These are phyloP conservation scores for Cucumis sativus DNA, from an alignment of 306 rosid genomes.

Conservation along the genomic window DNA sequence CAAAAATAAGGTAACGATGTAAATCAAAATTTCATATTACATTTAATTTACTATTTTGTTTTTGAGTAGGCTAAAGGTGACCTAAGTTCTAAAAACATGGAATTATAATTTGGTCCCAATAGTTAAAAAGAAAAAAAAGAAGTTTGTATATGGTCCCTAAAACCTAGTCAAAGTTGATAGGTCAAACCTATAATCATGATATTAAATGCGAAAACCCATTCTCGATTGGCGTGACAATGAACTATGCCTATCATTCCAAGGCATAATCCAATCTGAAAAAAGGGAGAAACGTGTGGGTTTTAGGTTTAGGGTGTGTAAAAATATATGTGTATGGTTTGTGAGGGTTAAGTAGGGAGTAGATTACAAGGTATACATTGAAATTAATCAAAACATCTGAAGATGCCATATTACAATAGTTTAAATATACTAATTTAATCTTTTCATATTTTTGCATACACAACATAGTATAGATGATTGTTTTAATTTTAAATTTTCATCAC, in stretches of 20 bases:
- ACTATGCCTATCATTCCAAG: not conserved
- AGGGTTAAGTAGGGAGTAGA: no score
- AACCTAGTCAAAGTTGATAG: not conserved
- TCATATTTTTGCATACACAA: not conserved
- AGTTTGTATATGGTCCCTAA: not conserved
- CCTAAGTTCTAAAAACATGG: no score
- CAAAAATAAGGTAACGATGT: no score
- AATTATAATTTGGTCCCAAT: not conserved
- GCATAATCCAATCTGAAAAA: no score
- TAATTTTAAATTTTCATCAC: no score
- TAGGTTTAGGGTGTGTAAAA: not conserved
- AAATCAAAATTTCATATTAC: no score
- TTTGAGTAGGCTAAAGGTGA: no score
- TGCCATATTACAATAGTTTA: rapidly evolving
- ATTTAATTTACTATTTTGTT: no score
- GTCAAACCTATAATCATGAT: not conserved
- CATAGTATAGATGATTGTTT: no score
- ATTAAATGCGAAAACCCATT: not conserved
- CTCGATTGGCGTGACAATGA: not conserved
- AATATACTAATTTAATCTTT: not conserved
- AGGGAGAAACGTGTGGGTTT: not conserved
- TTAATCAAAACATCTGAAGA: no score
- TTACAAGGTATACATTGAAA: no score
- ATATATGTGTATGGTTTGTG: no score
- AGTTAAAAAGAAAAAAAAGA: not conserved